phyloP scores from a whole-genome alignment of 75 land plant genomes.

The Cupressus sempervirens region DNA sequence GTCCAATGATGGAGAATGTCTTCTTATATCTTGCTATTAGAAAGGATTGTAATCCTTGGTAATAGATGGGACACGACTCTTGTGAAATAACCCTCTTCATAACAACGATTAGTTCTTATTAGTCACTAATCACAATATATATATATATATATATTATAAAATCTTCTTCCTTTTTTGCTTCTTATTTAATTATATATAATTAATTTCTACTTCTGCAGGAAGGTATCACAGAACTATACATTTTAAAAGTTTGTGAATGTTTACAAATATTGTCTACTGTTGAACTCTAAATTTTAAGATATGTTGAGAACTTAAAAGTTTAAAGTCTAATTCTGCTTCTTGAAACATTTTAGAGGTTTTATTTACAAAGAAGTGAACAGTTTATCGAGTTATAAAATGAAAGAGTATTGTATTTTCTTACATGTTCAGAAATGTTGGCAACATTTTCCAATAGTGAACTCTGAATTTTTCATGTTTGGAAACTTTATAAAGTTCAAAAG shows the following conservation, averaged over 20 bases:
- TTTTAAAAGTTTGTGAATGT: neutral
- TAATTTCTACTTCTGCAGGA: no score
- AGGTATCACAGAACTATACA: no score
- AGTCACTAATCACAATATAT: no score
- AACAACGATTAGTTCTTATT: no score
- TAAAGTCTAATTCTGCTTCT: neutral
- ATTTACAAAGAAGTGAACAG: neutral
- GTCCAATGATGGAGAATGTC: no score
- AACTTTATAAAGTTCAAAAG: neutral
- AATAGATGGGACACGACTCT: no score
- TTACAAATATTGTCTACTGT: neutral
- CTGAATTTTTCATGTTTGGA: neutral
- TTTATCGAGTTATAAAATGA: neutral
- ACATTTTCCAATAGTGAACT: neutral
- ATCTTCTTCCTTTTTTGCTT: no score
- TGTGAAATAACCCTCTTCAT: no score
- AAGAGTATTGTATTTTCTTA: neutral
- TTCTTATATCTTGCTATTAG: no score
- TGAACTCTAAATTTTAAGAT: neutral
- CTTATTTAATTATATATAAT: no score
- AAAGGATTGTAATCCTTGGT: no score
- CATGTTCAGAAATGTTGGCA: neutral
- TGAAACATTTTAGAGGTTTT: neutral
- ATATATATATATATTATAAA: no score
- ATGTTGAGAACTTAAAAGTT: neutral